Percentiles rank a stretch among this genome's conserved stretches.
phyloP scores from a whole-genome alignment of 2,329 filamentous ascomycete genomes.

The Pseudohalonectria lignicola region DNA sequence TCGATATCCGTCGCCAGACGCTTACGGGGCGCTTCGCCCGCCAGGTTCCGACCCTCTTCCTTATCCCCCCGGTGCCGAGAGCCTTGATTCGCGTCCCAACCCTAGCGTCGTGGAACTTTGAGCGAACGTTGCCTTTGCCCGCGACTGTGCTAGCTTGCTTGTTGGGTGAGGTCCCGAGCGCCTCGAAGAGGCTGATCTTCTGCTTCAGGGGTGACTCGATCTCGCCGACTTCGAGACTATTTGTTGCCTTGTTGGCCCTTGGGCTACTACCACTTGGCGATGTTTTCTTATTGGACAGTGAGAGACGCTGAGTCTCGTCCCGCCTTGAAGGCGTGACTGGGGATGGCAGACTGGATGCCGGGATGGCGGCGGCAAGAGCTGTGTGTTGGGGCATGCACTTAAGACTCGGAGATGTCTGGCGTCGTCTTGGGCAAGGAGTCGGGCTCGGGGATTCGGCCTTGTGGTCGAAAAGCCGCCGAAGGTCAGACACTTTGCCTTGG shows the following conservation, averaged over 20 bases:
- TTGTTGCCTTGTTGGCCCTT: too few species aligned
- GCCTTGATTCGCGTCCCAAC: neutral
- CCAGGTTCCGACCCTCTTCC: neutral
- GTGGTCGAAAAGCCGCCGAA: neutral
- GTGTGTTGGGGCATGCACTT: too few species aligned
- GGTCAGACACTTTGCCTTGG: neutral
- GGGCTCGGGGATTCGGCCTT: neutral
- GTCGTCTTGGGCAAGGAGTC: neutral
- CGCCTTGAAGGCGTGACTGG: too few species aligned
- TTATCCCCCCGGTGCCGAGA: neutral
- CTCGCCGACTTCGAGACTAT: conserved; percentile 3
- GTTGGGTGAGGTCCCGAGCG: conserved; percentile 4
- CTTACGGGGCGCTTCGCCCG: neutral
- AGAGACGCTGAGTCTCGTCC: neutral
- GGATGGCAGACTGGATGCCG: too few species aligned
- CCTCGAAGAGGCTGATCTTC: conserved; percentile 15
- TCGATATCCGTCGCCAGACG: conserved; percentile 2
- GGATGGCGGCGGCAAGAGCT: too few species aligned
- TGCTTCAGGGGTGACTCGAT: conserved; percentile 12
- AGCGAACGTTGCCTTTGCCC: neutral
- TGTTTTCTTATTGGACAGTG: neutral
- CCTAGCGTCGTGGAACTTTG: neutral
- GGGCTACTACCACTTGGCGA: neutral
- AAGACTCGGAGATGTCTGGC: neutral
- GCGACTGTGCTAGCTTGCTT: neutral